Conservation (phyloP, 495 filamentous ascomycete genomes). For the Ascobolus immersus region DNA sequence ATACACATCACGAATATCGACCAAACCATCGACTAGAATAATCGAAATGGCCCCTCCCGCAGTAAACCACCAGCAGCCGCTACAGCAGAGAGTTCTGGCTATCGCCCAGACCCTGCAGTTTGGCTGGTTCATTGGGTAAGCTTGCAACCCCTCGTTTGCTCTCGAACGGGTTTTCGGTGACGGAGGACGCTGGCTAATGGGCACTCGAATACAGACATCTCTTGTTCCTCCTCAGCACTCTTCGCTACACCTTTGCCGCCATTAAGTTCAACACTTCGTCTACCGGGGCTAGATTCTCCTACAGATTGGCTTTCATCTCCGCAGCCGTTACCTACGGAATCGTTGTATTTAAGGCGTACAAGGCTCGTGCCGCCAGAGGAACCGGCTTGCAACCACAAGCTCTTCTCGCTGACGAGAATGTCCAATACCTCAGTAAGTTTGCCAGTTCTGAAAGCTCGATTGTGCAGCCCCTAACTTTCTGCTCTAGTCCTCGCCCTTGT, state of each 20-base stretch:
- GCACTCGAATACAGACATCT: slow-evolving; percentile 34
- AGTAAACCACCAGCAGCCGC: slow-evolving; percentile 15
- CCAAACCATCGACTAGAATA: background rate
- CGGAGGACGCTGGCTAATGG: background rate
- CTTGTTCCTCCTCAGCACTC: slow-evolving; percentile 51
- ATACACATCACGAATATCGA: background rate
- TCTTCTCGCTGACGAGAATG: slow-evolving; percentile 69
- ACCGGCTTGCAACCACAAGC: slow-evolving; percentile 29
- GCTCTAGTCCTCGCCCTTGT: slow-evolving; percentile 66
- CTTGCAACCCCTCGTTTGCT: slow-evolving; percentile 10
- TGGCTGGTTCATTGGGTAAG: slow-evolving; percentile 79
- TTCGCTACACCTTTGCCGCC: slow-evolving; percentile 60
- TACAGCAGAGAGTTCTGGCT: slow-evolving; percentile 44
- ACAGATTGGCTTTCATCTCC: slow-evolving; percentile 68
- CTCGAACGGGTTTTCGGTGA: background rate
- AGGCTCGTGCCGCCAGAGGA: slow-evolving; percentile 46
- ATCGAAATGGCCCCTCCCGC: slow-evolving; percentile 12
- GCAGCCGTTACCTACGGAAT: slow-evolving; percentile 89
- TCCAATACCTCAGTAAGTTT: slow-evolving; percentile 77
- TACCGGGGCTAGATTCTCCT: slow-evolving; percentile 47
- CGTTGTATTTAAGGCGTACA: slow-evolving; percentile 94
- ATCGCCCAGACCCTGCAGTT: slow-evolving; percentile 70
- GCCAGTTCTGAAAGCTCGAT: background rate
- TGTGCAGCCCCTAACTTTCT: slow-evolving; percentile 7
- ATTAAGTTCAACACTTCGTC: slow-evolving; percentile 59